Evolutionary conservation across 177 flowering plant species (phyloP), one percentile per base, ranked within the genome.

Genomic region (Vitis hybrid): DNA sequence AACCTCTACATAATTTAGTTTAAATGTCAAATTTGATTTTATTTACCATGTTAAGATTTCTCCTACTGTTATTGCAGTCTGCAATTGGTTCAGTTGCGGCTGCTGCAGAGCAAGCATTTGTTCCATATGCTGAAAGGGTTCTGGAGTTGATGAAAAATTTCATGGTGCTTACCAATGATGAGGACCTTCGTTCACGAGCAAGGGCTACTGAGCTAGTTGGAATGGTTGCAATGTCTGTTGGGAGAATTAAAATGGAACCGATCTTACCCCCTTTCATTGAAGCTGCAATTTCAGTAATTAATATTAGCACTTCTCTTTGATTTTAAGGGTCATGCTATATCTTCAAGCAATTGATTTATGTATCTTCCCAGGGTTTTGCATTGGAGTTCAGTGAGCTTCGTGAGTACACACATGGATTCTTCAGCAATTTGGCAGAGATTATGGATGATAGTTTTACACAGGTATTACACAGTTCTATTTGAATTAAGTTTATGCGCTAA

Each of bases 171-270:
- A 91, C 93, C n/a, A 88, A 84, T 71, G 97, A 93, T 59, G 99
- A 91, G 80, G 99, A 95, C 81, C 94, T 95, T 49, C 70, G 94
- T 53, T 76, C 97, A 55, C 88, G 99, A 70, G 94, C 99, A 50
- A 88, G 99, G 84, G 97, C 99, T 66, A 95, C 98, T 73, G 99
- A 95, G 80, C 82, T 95, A 60, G 97, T 88, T 76, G 99, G 99
- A 55, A 91, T 95, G 29, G 88, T 93, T 75, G 92, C 99, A 22
- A 89, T 93, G 97, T 83, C 97, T 72, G 92, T 87, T 74, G 99
- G 99, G 60, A 88, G 92, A 80, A 62, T 55, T 45, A 79, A 86
- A 78, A 93, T 95, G 97, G 98, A 95, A 58, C 83, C 92, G 14
- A 83, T 93, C 66, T 79, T 95, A 72, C 88, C 93, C 11, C 90